These are phyloP conservation scores for Phytophthora pseudosyringae DNA, from an alignment of 352 stramenopile species.

Conservation along the genomic window DNA sequence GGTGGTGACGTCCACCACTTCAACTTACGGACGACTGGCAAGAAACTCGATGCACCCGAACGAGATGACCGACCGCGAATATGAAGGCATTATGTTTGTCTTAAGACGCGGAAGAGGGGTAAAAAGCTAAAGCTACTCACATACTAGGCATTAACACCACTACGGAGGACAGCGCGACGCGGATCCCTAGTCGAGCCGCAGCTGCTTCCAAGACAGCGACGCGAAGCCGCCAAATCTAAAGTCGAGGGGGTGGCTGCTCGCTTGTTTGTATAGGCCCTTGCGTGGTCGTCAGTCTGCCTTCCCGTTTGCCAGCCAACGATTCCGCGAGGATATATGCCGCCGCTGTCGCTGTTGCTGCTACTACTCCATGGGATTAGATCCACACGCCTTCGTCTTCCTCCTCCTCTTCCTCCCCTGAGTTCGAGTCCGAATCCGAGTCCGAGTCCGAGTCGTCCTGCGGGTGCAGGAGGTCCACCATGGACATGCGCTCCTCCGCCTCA, in stretches of 20 bases:
- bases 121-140: constrained; percentile 43
- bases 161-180: constrained; percentile 22
- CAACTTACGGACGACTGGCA: constrained; percentile 16
- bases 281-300: constrained; percentile 15
- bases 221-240: constrained; percentile 39
- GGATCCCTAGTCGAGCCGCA: constrained; percentile 20
- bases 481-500: constrained; percentile 86
- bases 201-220: constrained; percentile 25
- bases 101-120: constrained; percentile 16
- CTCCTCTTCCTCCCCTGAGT: constrained; percentile 64
- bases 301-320: constrained; percentile 23
- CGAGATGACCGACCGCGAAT: constrained; percentile 7
- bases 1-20: constrained; percentile 17
- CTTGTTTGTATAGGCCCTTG: constrained; percentile 30
- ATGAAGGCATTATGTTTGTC: constrained; percentile 39
- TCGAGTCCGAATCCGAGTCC: constrained; percentile 79
- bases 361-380: constrained; percentile 65
- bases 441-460: constrained; percentile 81
- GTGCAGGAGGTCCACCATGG: constrained; percentile 83
- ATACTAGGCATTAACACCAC: constrained; percentile 45
- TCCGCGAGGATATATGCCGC: constrained; percentile 2
- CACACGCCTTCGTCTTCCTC: constrained; percentile 83
- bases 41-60: background rate
- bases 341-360: constrained; percentile 21
- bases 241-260: constrained; percentile 27